These are phyloP conservation scores for Fistulifera pelliculosa DNA, from an alignment of 108 stramenopile species.

Conservation along the genomic window DNA sequence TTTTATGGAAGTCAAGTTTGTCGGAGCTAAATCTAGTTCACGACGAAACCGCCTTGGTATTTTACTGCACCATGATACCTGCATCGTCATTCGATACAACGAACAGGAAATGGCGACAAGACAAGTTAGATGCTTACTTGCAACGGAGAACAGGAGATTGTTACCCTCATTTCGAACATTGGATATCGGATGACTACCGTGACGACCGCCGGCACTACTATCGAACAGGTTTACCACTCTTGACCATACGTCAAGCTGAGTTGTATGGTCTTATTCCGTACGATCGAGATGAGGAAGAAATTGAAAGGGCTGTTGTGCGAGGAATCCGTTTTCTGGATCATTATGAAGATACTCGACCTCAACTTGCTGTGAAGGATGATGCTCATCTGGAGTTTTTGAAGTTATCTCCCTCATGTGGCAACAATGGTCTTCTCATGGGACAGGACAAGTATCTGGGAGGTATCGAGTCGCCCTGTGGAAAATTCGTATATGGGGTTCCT, in stretches of 20 bases:
- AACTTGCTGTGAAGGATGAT: not conserved
- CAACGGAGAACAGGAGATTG: slow-evolving; percentile 46
- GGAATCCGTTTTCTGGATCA: slow-evolving; percentile 39
- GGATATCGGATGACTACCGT: slow-evolving; percentile 4
- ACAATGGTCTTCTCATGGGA: slow-evolving; percentile 13
- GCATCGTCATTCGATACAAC: not conserved
- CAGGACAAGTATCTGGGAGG: slow-evolving; percentile 69
- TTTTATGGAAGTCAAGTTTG: slow-evolving; percentile 43
- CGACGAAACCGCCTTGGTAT: not conserved
- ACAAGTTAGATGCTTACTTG: slow-evolving; percentile 49
- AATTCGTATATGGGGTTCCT: slow-evolving; percentile 63
- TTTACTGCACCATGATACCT: slow-evolving; percentile 12
- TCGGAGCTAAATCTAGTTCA: slow-evolving; percentile 10
- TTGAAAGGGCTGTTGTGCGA: slow-evolving; percentile 36
- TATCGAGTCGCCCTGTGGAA: slow-evolving; percentile 58
- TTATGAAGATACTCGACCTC: not conserved
- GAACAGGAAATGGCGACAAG: not conserved
- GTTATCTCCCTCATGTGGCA: not conserved
- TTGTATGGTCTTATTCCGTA: slow-evolving; percentile 63
- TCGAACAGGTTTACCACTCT: slow-evolving; percentile 40
- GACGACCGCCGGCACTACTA: slow-evolving; percentile 23
- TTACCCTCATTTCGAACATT: slow-evolving; percentile 39
- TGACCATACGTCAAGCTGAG: slow-evolving; percentile 47
- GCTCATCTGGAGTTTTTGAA: not conserved
- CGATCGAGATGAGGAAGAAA: slow-evolving; percentile 14